Evolutionary conservation across 208 protist species (phyloP).

Genomic region (Wallacemonas sp.): DNA sequence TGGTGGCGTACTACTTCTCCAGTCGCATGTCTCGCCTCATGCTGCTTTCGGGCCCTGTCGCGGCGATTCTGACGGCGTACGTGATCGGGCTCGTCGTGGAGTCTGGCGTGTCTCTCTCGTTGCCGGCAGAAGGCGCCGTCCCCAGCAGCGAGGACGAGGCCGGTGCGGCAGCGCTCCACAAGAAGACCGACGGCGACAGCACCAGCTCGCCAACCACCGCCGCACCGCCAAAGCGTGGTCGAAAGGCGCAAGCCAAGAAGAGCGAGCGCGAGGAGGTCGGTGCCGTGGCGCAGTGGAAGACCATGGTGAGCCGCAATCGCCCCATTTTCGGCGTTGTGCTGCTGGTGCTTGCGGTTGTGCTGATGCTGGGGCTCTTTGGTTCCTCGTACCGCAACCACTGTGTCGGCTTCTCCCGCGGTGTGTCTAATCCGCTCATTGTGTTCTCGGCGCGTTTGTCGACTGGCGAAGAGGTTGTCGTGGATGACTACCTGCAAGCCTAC

Average conservation of each 20-base stretch:
- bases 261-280: neutral
- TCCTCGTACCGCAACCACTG: conserved; percentile 13
- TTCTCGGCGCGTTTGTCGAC: conserved; percentile 14
- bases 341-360: neutral
- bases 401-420: neutral
- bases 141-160: neutral
- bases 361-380: neutral
- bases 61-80: conserved; percentile 30
- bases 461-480: no score
- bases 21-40: conserved; percentile 64
- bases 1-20: conserved; percentile 62
- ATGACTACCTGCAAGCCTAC: conserved; percentile 98
- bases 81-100: conserved; percentile 29
- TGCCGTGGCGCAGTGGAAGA: neutral
- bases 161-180: neutral
- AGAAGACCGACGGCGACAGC: conserved; percentile 8
- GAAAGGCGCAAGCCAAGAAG: neutral
- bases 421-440: conserved; percentile 35
- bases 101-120: neutral
- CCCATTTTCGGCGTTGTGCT: neutral
- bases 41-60: conserved; percentile 47
- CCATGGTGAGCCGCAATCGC: neutral
- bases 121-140: neutral
- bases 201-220: neutral
- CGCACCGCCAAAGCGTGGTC: neutral